phyloP scores from a whole-genome alignment of 2,329 filamentous ascomycete species.

The Beauveria rudraprayagi region DNA sequence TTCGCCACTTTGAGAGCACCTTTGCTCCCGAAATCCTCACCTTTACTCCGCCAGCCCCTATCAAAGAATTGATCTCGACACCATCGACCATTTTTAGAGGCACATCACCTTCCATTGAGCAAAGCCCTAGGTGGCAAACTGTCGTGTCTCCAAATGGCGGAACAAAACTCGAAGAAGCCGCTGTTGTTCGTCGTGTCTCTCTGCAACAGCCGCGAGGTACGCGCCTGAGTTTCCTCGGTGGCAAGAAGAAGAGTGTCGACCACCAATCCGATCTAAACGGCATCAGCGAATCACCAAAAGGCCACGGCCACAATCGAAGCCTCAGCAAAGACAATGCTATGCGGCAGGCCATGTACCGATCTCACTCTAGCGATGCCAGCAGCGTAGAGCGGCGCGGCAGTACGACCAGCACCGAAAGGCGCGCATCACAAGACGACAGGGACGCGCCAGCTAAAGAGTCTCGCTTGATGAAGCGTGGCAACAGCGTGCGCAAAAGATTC shows the following conservation, averaged over 20 bases:
- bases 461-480: slow-evolving; percentile 37
- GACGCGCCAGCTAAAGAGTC: slow-evolving; percentile 24
- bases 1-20: slow-evolving; percentile 51
- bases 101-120: slow-evolving; percentile 37
- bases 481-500: slow-evolving; percentile 67
- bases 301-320: slow-evolving; percentile 21
- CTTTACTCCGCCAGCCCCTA: slow-evolving; percentile 45
- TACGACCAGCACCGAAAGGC: slow-evolving; percentile 17
- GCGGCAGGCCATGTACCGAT: slow-evolving; percentile 37
- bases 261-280: slow-evolving; percentile 22
- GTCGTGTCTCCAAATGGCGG: slow-evolving; percentile 27
- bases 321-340: slow-evolving; percentile 21
- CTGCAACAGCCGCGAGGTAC: slow-evolving; percentile 41
- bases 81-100: slow-evolving; percentile 40
- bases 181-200: slow-evolving; percentile 42
- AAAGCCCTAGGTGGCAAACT: slow-evolving; percentile 25
- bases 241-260: slow-evolving; percentile 38
- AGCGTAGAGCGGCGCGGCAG: slow-evolving; percentile 16
- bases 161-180: slow-evolving; percentile 39
- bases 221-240: slow-evolving; percentile 49
- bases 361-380: slow-evolving; percentile 21
- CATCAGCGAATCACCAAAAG: slow-evolving; percentile 17
- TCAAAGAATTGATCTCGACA: slow-evolving; percentile 32
- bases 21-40: slow-evolving; percentile 59
- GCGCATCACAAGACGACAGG: slow-evolving; percentile 17